Conservation (phyloP, 495 filamentous ascomycete genomes). For the Trichoderma reesei region DNA sequence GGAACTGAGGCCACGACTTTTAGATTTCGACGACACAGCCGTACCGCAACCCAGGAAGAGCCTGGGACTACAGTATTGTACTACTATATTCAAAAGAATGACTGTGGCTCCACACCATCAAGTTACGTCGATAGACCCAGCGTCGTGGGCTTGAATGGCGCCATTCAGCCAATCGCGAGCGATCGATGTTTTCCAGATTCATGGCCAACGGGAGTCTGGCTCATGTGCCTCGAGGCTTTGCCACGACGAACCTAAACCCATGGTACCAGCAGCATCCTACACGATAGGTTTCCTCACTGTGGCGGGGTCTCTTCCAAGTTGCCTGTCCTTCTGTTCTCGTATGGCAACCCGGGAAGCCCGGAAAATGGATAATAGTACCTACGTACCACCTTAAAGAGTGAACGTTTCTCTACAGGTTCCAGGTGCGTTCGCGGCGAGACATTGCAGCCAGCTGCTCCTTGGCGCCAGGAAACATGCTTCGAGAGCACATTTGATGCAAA, state of each 20-base stretch:
- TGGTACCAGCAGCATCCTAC: not conserved
- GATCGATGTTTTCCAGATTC: not conserved
- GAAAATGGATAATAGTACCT: not conserved
- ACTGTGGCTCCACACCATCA: conserved; percentile 2
- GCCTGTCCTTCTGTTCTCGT: not conserved
- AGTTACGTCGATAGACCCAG: not conserved
- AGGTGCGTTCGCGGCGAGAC: not conserved
- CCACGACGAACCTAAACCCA: not conserved
- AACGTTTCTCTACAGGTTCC: not conserved
- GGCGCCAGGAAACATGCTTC: not conserved
- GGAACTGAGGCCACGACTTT: not conserved
- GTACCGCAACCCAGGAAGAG: not conserved
- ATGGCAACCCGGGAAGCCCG: not conserved
- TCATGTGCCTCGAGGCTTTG: not conserved
- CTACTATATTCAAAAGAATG: too few species aligned
- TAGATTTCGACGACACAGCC: not conserved
- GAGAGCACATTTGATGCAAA: not conserved
- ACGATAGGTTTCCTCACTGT: not conserved
- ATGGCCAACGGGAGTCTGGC: not conserved
- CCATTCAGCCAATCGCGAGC: not conserved
- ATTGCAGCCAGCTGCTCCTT: not conserved
- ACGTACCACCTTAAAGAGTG: not conserved
- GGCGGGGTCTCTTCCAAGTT: not conserved
- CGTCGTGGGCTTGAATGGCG: not conserved
- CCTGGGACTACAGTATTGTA: too few species aligned